Conservation (phyloP, 1,284 basidiomycete genomes). For the Thecaphora thlaspeos region DNA sequence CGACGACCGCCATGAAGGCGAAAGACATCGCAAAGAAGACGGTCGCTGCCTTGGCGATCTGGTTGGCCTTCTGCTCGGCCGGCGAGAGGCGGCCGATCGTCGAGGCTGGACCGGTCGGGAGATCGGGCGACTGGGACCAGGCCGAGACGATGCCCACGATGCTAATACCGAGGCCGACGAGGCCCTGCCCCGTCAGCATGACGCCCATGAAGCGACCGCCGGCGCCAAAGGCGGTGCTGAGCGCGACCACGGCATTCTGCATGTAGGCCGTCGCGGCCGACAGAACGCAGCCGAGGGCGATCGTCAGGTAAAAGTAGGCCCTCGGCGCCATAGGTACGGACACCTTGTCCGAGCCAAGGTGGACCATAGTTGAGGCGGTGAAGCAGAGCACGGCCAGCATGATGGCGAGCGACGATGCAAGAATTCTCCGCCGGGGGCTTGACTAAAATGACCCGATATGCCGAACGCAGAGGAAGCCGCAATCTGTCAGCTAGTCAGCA, state of each 20-base stretch:
- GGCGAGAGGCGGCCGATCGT: neutral
- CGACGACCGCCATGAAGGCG: slow-evolving; percentile 24
- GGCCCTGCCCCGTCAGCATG: slow-evolving; percentile 51
- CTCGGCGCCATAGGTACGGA: slow-evolving; percentile 2
- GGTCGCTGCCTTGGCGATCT: slow-evolving; percentile 33
- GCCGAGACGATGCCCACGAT: slow-evolving; percentile 41
- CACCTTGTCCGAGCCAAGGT: slow-evolving; percentile 1
- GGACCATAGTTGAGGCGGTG: slow-evolving; percentile 23
- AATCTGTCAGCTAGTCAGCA: no score
- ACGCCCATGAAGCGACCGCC: slow-evolving; percentile 40
- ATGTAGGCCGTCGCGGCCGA: slow-evolving; percentile 44
- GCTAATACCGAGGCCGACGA: slow-evolving; percentile 42
- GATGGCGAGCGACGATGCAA: slow-evolving; percentile 20
- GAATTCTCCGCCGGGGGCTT: slow-evolving; percentile 24
- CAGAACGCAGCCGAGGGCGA: slow-evolving; percentile 26
- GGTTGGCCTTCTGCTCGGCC: slow-evolving; percentile 11
- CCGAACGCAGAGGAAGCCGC: no score
- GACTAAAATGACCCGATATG: no score
- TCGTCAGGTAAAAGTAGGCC: slow-evolving; percentile 30
- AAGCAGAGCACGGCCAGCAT: slow-evolving; percentile 23
- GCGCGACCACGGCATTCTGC: slow-evolving; percentile 50
- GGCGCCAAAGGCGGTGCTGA: slow-evolving; percentile 44
- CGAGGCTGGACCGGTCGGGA: neutral
- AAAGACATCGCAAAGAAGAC: slow-evolving; percentile 38
- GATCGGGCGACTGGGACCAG: slow-evolving; percentile 18